Base-by-base conservation (phyloP, 1,139 yeast species). In the Saccharomyces hybrid region DNA sequence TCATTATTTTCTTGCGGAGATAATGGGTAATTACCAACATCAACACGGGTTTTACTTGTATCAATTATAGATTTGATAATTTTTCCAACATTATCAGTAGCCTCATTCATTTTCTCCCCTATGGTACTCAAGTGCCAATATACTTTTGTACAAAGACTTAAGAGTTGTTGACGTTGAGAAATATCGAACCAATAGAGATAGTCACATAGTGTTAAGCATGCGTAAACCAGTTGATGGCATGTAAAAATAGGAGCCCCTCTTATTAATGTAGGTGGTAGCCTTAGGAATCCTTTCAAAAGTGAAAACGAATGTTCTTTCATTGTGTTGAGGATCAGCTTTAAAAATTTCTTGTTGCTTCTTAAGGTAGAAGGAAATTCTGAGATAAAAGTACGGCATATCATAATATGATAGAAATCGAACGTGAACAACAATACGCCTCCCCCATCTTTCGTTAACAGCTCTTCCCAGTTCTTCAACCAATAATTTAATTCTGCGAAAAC, bases 41-140 rank as follows among this genome's bases (percentile, higher is more conserved):
- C 60, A 3, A 61, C 59, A 28, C 61, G 56, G 46, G 54, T 55
- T 55, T 65, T 67, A 20, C 76, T 73, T 4, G 71, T 64, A 53
- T 79, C 82, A 27, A 79, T 78, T 27, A 80, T 65, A 38, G 76
- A 72, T 59, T 76, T 76, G 49, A 80, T 76, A 50, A 80, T 76
- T 51, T 73, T 73, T 1, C 83, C 82, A 46, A 80, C 80, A 4
- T 81, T 77, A 56, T 77, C 81, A 0, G 82, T 79, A 5, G 81
- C 81, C 61, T 79, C 83, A 57, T 79, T 78, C 57, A 74, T 71
- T 55, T 74, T 74, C 56, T 78, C 81, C 2, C 83, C 83, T 55
- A 78, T 75, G 28, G 78, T 75, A 57, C 77, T 78, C 56, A 80
- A 64, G 59, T 78, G 80, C 83, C 83, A 80, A 59, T 80, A 80